Evolutionary conservation across 345 rosid genomes (phyloP), one percentile per base, ranked within the genome.

Genomic region (Alliaria petiolata): DNA sequence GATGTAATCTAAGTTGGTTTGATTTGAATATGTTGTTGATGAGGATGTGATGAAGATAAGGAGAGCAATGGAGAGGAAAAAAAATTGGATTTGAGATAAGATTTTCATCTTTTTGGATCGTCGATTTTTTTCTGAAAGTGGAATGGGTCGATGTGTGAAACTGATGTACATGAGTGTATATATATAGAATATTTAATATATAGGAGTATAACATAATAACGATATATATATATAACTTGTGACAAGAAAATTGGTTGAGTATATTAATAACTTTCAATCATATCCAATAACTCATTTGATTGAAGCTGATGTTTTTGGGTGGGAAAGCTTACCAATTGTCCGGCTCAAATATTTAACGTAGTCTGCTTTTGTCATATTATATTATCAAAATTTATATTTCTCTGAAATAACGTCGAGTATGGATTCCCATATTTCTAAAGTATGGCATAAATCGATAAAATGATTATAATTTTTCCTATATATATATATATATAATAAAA

Each of bases 1-100:
- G 50, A 84, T 80, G 84, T 61, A 84, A 15, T 73, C 76, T 11
- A 61, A 52, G 78, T 69, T 69, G 16, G 52, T 66, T 75, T 75
- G 36, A 11, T 70, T 72, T 33, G 45, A 33, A 25, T 34, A 12
- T 46, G 56, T 63, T 44, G 62, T 64, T 44, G 62, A 20, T 46
- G 61, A 75, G 2, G 61, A 8, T 31, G 70, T 6, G 51, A 43
- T 53, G 61, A 47, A 47, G 45, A 65, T 51, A 65, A 65, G 19
- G 65, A 57, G 55, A 49, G 45, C 36, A 39, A 65, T 10, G 53
- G 38, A 49, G 58, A 74, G 36, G 30, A 65, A 22, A 65, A 65
- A 0, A 20, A 39, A 26, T 55, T 55, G 70, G 17, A 47, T 8
- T 25, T 72, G 76, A 54, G 65, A 64, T 54, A 55, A 64, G 65